These are phyloP conservation scores for Phytopythium aichiense DNA, from an alignment of 352 stramenopile species.

Conservation along the genomic window DNA sequence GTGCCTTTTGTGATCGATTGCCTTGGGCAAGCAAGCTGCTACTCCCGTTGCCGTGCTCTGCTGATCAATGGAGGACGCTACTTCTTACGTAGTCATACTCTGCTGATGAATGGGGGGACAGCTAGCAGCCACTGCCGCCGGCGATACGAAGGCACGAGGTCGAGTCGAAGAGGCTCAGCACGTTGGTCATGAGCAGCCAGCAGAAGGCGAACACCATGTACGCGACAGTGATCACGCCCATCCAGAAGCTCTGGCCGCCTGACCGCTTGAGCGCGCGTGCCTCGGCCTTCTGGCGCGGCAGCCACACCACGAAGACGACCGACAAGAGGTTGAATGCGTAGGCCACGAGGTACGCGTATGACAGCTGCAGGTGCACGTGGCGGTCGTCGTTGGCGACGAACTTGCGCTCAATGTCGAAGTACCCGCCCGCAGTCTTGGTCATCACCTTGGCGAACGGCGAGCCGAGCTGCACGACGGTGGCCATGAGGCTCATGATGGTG, in stretches of 20 bases:
- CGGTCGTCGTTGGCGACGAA: conserved; percentile 25
- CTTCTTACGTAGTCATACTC: no score
- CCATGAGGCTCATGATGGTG: conserved; percentile 31
- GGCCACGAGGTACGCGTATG: conserved; percentile 38
- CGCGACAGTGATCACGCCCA: conserved; percentile 17
- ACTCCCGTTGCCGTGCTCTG: no score
- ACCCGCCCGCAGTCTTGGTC: conserved; percentile 42
- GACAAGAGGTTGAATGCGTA: conserved; percentile 43
- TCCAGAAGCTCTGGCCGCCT: conserved; percentile 26
- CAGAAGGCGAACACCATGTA: conserved; percentile 32
- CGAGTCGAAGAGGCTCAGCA: conserved; percentile 44
- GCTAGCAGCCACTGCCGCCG: conserved; percentile 37
- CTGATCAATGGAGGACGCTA: no score
- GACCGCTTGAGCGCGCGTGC: conserved; percentile 28
- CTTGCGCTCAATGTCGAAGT: conserved; percentile 39
- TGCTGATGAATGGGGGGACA: neutral
- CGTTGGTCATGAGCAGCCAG: conserved; percentile 59
- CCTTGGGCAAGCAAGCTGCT: no score
- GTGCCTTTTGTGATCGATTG: no score
- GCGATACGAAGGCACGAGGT: conserved; percentile 51
- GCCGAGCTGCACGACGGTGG: conserved; percentile 24
- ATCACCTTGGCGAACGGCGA: conserved; percentile 38
- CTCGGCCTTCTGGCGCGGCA: conserved; percentile 46
- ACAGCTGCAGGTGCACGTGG: conserved; percentile 35
- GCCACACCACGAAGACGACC: conserved; percentile 29